Base-by-base conservation (phyloP, 2,329 filamentous ascomycete genomes). In the Claviceps citrina region DNA sequence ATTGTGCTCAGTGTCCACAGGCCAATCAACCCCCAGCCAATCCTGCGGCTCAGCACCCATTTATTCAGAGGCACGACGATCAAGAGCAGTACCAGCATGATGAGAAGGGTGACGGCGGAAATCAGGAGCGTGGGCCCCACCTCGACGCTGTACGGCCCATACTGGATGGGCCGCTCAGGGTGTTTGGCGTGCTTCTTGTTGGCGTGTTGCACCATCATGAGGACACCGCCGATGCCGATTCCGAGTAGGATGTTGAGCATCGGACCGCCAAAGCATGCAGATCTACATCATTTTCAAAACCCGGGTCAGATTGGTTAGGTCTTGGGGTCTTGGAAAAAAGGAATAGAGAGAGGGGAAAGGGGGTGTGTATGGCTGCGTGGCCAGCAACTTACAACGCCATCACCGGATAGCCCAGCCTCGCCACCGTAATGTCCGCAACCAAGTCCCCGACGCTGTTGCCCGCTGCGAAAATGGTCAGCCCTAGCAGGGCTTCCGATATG, bases 161-260 rank as follows among this genome's bases (percentile, higher is more conserved):
- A 87, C 41, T 68, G 63, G 42, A 81, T 59, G 4, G 75, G 70
- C 43, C 66, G 62, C 15, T 75, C 65, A 0, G 83, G 83, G 51
- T 89, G 78, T 48, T 79, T 78, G 22, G 65, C 60, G 44, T 84
- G 76, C 39, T 68, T 67, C 46, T 74, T 68, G 49, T 81, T 73
- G 15, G 81, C 81, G 25, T 75, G 70, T 40, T 71, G 71, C 13
- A 93, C 68, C 42, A 84, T 87, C 72, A 95, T 91, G 56, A 87
- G 93, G 30, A 84, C 72, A 13, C 91, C 91, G 20, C 82, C 83
- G 4, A 96, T 67, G n/a, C 91, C 91, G 39, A 98, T 87, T 0
- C 91, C 91, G 4, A 98, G 73, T 0, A 98, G 65, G 46, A 98
- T 98, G 52, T 98, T 98, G 31, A 98, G 73, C 85, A 98, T 89